Evolutionary conservation across 306 rosid genomes (phyloP), one percentile per base, ranked within the genome.

Genomic region (Nissolia schottii): DNA sequence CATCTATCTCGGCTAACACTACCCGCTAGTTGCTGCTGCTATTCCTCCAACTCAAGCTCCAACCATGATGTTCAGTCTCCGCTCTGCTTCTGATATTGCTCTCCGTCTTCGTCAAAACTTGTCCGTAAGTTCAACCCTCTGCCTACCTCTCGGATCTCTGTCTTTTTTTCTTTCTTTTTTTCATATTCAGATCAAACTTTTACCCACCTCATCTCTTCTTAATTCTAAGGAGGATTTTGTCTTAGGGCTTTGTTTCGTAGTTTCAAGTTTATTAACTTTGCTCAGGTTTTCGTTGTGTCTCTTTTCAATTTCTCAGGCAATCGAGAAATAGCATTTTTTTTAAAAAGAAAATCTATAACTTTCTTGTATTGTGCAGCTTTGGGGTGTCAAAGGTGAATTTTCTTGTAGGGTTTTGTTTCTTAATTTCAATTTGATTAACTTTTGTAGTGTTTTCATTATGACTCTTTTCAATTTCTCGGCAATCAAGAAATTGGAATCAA

Each of bases 31-130:
- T n/a, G n/a, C n/a, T n/a, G n/a, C n/a, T n/a, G n/a, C n/a, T n/a
- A n/a, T n/a, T n/a, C n/a, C n/a, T n/a, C 43, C 43, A 41, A 41
- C 6, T 18, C 49, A 12, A 41, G 19, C 7, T 25, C n/a, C 71
- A 70, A 54, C 28, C n/a, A n/a, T n/a, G n/a, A 78, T 78, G 86
- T 70, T 79, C 48, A 79, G 81, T 28, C 46, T 74, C 34, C 28
- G 64, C 2, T 10, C 56, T 1, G 59, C 73, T 55, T 79, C 87
- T 5, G 76, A 85, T 12, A 27, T 74, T 13, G 71, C 80, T 70
- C 78, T 27, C 54, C 74, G 72, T 58, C 79, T 88, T 55, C 82
- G 83, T 9, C 85, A 74, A 79, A 79, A 69, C 54, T 64, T 88
- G 31, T 49, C 81, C 8, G 93, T 88, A 27, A 79, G 82, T 80